Percentiles rank a stretch among this genome's conserved stretches.
phyloP scores from a whole-genome alignment of 2,329 filamentous ascomycete genomes.

The Aureobasidium sp. region DNA sequence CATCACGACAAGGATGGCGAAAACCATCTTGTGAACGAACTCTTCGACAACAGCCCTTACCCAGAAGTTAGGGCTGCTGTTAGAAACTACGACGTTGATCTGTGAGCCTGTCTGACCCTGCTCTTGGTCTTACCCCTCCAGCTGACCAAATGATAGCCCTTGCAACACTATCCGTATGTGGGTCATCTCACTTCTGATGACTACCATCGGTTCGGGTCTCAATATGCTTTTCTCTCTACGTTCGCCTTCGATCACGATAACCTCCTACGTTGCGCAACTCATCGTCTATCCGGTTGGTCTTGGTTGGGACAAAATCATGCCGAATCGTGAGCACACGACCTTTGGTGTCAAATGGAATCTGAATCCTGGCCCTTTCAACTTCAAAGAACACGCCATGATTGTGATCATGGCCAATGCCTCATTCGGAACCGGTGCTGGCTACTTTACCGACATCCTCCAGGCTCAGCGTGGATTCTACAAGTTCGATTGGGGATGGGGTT shows the following conservation, averaged over 20 bases:
- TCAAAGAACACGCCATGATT: conserved; percentile 55
- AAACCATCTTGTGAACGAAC: conserved; percentile 48
- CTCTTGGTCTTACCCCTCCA: neutral
- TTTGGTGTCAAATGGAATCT: conserved; percentile 50
- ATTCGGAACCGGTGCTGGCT: conserved; percentile 39
- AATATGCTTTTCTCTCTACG: conserved; percentile 76
- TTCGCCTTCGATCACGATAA: conserved; percentile 21
- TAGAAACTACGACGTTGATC: conserved; percentile 54
- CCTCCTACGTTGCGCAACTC: conserved; percentile 25
- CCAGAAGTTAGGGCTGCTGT: conserved; percentile 49
- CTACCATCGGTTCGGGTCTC: conserved; percentile 47
- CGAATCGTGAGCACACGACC: conserved; percentile 44
- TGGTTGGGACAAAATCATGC: conserved; percentile 48
- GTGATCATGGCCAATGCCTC: conserved; percentile 56
- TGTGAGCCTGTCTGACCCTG: conserved; percentile 21
- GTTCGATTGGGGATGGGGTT: conserved; percentile 37
- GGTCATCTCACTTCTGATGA: conserved; percentile 51
- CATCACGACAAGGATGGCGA: conserved; percentile 48
- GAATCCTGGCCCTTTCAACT: conserved; percentile 51
- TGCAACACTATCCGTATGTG: conserved; percentile 56
- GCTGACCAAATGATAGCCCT: conserved; percentile 26
- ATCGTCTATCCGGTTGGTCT: conserved; percentile 37
- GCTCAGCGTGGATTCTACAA: conserved; percentile 66
- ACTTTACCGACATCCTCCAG: conserved; percentile 66
- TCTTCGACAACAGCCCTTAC: conserved; percentile 59